These are phyloP conservation scores for Hemerocallis citrina DNA, from an alignment of 106 monocot genomes.

Conservation along the genomic window DNA sequence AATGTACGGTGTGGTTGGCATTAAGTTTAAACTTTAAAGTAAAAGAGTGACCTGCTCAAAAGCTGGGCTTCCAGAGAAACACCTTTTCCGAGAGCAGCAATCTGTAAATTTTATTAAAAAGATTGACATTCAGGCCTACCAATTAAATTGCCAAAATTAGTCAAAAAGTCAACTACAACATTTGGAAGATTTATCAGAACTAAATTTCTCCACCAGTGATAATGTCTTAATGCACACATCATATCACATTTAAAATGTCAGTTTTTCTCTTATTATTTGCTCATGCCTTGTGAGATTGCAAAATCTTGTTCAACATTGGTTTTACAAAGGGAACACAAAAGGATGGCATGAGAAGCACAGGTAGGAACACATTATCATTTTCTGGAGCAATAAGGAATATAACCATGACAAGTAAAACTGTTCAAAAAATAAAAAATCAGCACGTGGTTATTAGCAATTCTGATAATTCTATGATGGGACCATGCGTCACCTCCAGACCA, in stretches of 20 bases:
- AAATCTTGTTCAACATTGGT: too few species aligned
- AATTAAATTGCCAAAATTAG: not conserved
- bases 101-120: constrained; percentile 30
- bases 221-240: not conserved
- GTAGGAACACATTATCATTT: too few species aligned
- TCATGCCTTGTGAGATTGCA: not conserved
- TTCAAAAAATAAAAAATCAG: too few species aligned
- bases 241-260: not conserved
- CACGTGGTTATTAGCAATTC: too few species aligned
- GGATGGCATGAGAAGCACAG: too few species aligned
- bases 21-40: not conserved
- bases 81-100: constrained; percentile 94
- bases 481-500: too few species aligned
- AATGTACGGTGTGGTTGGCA: not conserved
- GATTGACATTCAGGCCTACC: not conserved
- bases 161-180: not conserved
- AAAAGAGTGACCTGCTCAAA: constrained; percentile 60
- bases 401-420: too few species aligned
- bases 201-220: not conserved
- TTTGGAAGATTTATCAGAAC: not conserved
- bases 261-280: not conserved
- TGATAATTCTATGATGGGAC: too few species aligned
- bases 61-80: constrained; percentile 83
- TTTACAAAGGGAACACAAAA: too few species aligned
- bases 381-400: too few species aligned